Percentiles rank a stretch among this genome's conserved stretches.
Conservation (phyloP, 768 basidiomycete species). For the Rhodotorula babjevae region DNA sequence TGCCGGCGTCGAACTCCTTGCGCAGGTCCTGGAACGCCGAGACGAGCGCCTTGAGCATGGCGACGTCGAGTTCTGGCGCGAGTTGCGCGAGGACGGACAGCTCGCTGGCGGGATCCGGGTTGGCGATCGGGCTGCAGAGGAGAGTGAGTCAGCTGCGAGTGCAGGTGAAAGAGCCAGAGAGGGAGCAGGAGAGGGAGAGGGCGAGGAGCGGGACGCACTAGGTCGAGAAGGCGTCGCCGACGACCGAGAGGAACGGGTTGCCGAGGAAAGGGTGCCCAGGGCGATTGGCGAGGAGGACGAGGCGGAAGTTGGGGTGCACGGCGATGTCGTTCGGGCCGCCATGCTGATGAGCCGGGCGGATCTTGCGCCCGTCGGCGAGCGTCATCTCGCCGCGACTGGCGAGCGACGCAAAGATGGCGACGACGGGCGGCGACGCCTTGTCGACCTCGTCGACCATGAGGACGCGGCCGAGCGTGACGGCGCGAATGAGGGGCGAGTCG, state of each 20-base stretch:
- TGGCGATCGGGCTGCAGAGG: constrained; percentile 5
- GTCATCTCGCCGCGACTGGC: constrained; percentile 33
- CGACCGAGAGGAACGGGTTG: constrained; percentile 14
- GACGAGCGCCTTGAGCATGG: constrained; percentile 10
- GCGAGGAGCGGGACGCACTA: background rate
- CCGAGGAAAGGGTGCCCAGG: constrained; percentile 31
- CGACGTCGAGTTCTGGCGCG: constrained; percentile 16
- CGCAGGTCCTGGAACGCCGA: constrained; percentile 22
- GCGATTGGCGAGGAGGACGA: constrained; percentile 28
- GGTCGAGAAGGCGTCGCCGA: constrained; percentile 26
- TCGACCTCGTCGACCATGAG: constrained; percentile 34
- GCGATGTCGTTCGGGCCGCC: background rate
- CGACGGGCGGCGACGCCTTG: constrained; percentile 28
- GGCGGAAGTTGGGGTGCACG: constrained; percentile 31
- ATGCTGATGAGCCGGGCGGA: constrained; percentile 3
- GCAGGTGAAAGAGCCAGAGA: too few species aligned
- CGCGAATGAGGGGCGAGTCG: constrained; percentile 24
- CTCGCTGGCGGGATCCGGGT: constrained; percentile 28
- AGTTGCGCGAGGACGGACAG: constrained; percentile 13
- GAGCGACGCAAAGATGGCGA: constrained; percentile 24
- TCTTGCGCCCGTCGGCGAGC: constrained; percentile 18
- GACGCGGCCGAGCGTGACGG: constrained; percentile 23
- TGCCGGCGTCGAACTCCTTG: constrained; percentile 21
- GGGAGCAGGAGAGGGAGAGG: too few species aligned
- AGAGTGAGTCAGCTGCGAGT: too few species aligned